Evolutionary conservation across 371 early-diverging fungal genomes (phyloP).

Genomic region (Mucor lusitanicus): DNA sequence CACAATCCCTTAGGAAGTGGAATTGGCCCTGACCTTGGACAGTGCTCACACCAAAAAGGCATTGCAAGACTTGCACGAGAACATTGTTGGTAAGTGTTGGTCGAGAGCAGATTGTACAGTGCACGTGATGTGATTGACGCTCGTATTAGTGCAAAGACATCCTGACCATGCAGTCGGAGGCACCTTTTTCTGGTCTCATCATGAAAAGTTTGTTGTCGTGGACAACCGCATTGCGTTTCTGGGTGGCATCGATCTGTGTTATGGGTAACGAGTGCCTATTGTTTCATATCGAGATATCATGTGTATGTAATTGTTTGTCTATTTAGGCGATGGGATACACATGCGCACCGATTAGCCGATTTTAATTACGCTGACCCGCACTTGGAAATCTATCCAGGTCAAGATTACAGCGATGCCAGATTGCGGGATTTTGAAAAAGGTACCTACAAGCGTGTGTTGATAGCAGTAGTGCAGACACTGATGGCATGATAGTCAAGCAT

Average conservation of each 20-base stretch:
- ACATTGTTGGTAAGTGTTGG: constrained; percentile 64
- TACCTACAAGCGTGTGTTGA: constrained; percentile 17
- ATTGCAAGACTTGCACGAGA: constrained; percentile 73
- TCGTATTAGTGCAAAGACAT: constrained; percentile 60
- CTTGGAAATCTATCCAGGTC: constrained; percentile 56
- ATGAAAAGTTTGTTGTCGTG: constrained; percentile 78
- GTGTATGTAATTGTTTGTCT: neutral
- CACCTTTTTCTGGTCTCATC: constrained; percentile 79
- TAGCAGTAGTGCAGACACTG: too few relatives aligned
- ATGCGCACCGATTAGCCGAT: constrained; percentile 56
- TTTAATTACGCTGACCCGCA: constrained; percentile 29
- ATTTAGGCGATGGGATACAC: constrained; percentile 79
- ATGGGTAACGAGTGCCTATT: constrained; percentile 43
- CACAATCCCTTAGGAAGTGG: constrained; percentile 63
- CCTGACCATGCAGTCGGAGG: constrained; percentile 71
- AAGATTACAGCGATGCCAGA: constrained; percentile 91
- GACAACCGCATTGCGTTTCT: constrained; percentile 78
- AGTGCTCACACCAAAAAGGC: constrained; percentile 80
- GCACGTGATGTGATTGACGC: neutral
- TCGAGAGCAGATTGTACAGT: neutral
- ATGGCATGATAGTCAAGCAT: constrained; percentile 48
- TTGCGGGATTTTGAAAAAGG: constrained; percentile 84
- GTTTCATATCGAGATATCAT: neutral
- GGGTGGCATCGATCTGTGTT: constrained; percentile 83
- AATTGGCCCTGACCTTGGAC: constrained; percentile 75